These are phyloP conservation scores for Phytopythium sindhum DNA, from an alignment of 352 stramenopile genomes.

Conservation along the genomic window DNA sequence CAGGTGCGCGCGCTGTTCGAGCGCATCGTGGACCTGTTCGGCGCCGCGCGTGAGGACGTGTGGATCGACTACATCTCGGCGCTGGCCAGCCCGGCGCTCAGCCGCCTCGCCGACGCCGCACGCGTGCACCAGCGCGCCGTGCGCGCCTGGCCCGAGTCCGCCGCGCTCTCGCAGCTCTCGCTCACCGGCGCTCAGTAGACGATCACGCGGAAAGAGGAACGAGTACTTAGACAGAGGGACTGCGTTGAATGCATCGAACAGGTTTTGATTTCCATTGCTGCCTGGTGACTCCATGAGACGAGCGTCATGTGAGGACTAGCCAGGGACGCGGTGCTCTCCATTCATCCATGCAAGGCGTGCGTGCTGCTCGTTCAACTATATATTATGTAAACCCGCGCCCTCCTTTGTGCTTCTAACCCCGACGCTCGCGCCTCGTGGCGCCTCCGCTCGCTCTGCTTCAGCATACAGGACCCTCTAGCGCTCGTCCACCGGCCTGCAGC, in stretches of 20 bases:
- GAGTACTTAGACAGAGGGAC: background rate
- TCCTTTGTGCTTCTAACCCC: background rate
- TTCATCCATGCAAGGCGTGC: no score
- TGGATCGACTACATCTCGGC: slow-evolving; percentile 70
- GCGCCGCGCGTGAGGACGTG: slow-evolving; percentile 46
- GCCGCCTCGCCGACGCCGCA: slow-evolving; percentile 59
- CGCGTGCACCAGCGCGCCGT: slow-evolving; percentile 66
- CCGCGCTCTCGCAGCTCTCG: slow-evolving; percentile 47
- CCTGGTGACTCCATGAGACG: no score
- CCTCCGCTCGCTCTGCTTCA: no score
- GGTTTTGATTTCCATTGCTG: background rate
- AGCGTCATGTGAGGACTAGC: no score
- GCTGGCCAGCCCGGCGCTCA: slow-evolving; percentile 23
- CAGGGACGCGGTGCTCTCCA: no score
- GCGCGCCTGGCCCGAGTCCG: slow-evolving; percentile 62
- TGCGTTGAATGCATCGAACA: background rate
- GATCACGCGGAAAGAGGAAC: background rate
- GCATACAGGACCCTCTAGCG: no score
- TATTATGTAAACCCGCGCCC: background rate
- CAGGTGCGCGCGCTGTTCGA: slow-evolving; percentile 72
- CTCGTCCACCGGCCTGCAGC: background rate
- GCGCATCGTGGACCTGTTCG: slow-evolving; percentile 81
- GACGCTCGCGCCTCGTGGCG: no score
- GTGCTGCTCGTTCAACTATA: background rate
- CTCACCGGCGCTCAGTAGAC: slow-evolving; percentile 10